A percentile compares a stretch with the other conserved stretches of the same genome.
Evolutionary conservation across 306 rosid species (phyloP).

Genomic region (Begonia masoniana): DNA sequence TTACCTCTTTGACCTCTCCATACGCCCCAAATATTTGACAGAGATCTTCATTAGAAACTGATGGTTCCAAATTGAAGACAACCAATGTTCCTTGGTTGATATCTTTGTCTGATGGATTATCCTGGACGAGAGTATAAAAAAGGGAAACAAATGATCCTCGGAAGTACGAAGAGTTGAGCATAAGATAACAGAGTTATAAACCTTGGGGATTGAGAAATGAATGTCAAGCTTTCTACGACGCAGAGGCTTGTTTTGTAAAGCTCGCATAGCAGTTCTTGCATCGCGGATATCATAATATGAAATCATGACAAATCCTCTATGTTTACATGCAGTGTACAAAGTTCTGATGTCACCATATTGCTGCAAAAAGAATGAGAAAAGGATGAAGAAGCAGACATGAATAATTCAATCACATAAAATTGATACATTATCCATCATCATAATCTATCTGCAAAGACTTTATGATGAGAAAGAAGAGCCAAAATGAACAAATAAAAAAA

Average conservation of each 20-base stretch:
- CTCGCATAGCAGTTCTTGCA: conserved; percentile 92
- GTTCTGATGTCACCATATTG: conserved; percentile 94
- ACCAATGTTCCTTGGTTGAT: conserved; percentile 94
- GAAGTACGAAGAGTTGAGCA: no score
- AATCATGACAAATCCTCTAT: conserved; percentile 94
- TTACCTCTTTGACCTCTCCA: conserved; percentile 92
- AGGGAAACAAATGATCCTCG: background rate
- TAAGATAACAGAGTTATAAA: conserved; percentile 18
- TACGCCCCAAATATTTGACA: conserved; percentile 84
- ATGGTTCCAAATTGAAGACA: conserved; percentile 87
- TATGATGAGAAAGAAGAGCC: no score
- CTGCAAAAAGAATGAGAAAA: conserved; percentile 14
- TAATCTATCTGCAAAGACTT: no score
- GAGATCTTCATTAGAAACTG: conserved; percentile 89
- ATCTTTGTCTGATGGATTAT: conserved; percentile 91
- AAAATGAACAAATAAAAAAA: no score
- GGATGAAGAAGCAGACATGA: conserved; percentile 9
- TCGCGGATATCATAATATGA: conserved; percentile 90
- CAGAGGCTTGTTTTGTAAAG: conserved; percentile 82
- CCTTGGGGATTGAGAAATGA: conserved; percentile 97
- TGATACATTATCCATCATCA: no score
- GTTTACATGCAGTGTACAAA: conserved; percentile 92
- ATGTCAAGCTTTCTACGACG: conserved; percentile 89
- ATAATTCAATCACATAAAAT: background rate
- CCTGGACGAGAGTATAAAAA: conserved; percentile 25